Base-by-base conservation (phyloP, 805 yeast genomes). In the Lipomyces yamanashiensis region DNA sequence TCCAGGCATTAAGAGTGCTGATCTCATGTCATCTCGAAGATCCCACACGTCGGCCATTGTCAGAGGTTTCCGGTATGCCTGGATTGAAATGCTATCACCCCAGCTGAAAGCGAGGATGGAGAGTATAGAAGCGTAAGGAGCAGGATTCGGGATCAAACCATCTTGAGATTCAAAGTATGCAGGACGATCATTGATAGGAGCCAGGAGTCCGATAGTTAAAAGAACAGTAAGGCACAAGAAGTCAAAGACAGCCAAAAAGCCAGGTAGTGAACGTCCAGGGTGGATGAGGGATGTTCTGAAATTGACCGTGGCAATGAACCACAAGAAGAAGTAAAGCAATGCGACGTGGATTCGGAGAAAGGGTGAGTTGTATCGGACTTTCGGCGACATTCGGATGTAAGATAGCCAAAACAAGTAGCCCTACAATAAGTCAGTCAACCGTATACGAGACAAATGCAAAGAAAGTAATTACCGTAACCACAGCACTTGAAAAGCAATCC, bases 31-130 rank as follows among this genome's bases (percentile, higher is more conserved):
- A 69, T 84, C 83, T 67, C 83, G 79, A 67, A 93, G 81, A 45
- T 95, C 96, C 96, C 97, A 90, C 54, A 95, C 86, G 66, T 92
- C 95, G 5, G 79, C 79, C 71, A 79, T 75, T 28, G 80, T 77
- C 69, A 95, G 77, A 0, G 88, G 79, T 1, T 75, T 73, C 62
- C 79, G 77, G 73, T 84, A 87, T 2, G 97, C 89, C 44, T 79
- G 73, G 82, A 86, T 82, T 39, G 92, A 81, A 81, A 92, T 80
- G 10, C 80, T 78, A 72, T 89, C 86, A 43, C 91, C 77, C 96
- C 96, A 95, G 34, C 87, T 78, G 80, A 89, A 95, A 1, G 90
- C 79, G 62, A 86, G 76, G 61, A 87, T 82, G 4, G 84, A 74
- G 66, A 89, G 81, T 52, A 93, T 74, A 33, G 88, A 81, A 7